Evolutionary conservation across 2,329 filamentous ascomycete genomes (phyloP).

Genomic region (Triangularia setosa): DNA sequence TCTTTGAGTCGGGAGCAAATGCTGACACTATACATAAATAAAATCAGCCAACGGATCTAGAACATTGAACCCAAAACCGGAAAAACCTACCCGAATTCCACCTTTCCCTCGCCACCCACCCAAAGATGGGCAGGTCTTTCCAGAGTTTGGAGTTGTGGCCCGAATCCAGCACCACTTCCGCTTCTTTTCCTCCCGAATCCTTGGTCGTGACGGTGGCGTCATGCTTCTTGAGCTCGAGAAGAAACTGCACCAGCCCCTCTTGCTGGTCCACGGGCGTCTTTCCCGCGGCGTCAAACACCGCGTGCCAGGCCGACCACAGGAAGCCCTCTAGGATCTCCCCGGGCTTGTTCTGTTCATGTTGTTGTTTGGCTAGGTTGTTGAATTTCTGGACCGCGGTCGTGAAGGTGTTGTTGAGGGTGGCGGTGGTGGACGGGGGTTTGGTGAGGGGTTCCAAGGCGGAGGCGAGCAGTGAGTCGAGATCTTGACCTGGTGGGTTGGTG

Average conservation of each 20-base stretch:
- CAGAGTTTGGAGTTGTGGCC: conserved; percentile 13
- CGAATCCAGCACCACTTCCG: too few relatives aligned
- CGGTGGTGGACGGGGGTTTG: background rate
- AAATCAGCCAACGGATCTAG: too few relatives aligned
- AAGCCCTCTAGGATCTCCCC: background rate
- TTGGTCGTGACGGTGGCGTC: background rate
- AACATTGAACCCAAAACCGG: background rate
- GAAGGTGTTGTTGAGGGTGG: background rate
- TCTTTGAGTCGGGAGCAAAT: conserved; percentile 17
- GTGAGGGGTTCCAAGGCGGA: background rate
- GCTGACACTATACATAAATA: conserved; percentile 16
- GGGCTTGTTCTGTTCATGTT: background rate
- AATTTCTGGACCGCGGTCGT: background rate
- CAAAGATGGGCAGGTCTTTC: conserved; percentile 30
- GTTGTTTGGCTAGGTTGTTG: background rate
- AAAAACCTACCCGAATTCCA: conserved; percentile 29
- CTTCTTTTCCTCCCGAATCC: too few relatives aligned
- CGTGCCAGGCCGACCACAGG: background rate
- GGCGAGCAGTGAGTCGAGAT: too few relatives aligned
- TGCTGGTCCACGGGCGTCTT: background rate
- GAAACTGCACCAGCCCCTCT: background rate
- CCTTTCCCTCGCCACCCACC: conserved; percentile 26
- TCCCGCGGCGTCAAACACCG: background rate
- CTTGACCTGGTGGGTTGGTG: too few relatives aligned
- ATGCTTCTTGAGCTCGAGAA: background rate